A percentile compares a stretch with the other conserved stretches of the same genome.
These are phyloP conservation scores for Apostasia shenzhenica DNA, from an alignment of 106 monocot species.

Conservation along the genomic window DNA sequence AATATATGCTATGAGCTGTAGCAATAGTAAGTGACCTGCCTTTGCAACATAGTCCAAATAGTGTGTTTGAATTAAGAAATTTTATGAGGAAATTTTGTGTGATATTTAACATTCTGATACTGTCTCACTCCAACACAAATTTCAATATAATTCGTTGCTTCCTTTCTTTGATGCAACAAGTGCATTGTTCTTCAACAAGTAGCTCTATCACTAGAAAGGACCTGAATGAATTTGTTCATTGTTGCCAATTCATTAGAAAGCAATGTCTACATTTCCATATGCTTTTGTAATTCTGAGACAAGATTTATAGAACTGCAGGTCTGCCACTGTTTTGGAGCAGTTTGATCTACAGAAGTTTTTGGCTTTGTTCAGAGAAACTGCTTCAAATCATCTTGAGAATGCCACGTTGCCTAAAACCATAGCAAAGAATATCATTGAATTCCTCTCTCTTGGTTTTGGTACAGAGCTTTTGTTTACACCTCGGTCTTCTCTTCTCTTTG, in stretches of 20 bases:
- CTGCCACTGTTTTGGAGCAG: slow-evolving; percentile 60
- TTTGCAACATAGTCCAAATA: no score
- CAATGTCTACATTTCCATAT: not conserved
- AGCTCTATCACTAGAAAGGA: not conserved
- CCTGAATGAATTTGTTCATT: not conserved
- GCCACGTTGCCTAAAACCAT: slow-evolving; percentile 48
- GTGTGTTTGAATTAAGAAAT: no score
- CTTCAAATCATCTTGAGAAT: slow-evolving; percentile 25
- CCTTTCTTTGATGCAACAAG: not conserved
- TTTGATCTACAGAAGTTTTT: slow-evolving; percentile 57
- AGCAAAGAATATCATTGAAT: slow-evolving; percentile 31
- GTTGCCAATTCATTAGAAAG: not conserved
- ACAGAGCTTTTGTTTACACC: slow-evolving; percentile 61
- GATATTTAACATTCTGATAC: no score
- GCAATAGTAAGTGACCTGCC: no score
- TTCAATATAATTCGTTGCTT: not conserved
- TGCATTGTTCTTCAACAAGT: not conserved
- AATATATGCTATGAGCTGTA: no score
- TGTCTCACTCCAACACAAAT: no score
- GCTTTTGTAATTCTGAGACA: not conserved
- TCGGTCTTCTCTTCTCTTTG: slow-evolving; percentile 51
- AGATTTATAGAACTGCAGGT: slow-evolving; percentile 39
- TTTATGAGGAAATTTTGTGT: no score
- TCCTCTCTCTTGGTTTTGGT: slow-evolving; percentile 53
- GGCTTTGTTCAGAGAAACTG: slow-evolving; percentile 29